Conservation (phyloP, 345 rosid genomes). For the Bretschneidera sinensis region DNA sequence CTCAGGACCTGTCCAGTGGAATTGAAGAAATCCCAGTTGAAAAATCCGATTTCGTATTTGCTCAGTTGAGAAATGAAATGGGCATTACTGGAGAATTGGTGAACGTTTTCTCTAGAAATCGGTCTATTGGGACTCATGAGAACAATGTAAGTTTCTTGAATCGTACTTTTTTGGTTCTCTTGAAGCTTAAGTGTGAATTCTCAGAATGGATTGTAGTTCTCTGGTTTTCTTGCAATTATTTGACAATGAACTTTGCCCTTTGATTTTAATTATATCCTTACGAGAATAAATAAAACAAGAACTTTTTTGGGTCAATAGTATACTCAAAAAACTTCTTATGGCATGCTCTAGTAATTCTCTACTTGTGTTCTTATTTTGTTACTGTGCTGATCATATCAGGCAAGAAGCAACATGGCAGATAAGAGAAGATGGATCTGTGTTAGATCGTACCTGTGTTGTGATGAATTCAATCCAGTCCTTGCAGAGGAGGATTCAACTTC, state of each 20-base stretch:
- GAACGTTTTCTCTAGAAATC: slow-evolving; percentile 61
- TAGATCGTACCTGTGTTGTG: slow-evolving; percentile 70
- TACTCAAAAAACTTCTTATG: no score
- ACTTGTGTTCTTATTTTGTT: background rate
- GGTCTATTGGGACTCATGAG: slow-evolving; percentile 37
- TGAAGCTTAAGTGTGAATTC: no score
- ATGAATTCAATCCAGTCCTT: slow-evolving; percentile 64
- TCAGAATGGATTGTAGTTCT: no score
- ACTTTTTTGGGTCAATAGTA: no score
- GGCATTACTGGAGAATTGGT: slow-evolving; percentile 73
- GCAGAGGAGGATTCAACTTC: slow-evolving; percentile 83
- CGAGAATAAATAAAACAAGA: no score
- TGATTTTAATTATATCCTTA: no score
- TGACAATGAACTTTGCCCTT: no score
- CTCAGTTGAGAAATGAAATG: no score
- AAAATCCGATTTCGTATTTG: slow-evolving; percentile 6
- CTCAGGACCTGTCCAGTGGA: slow-evolving; percentile 21
- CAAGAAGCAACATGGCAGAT: slow-evolving; percentile 38
- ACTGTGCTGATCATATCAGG: slow-evolving; percentile 33
- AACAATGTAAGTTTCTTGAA: slow-evolving; percentile 34
- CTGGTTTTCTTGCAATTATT: background rate
- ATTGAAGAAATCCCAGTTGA: slow-evolving; percentile 19
- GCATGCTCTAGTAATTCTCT: background rate
- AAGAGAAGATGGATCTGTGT: slow-evolving; percentile 66
- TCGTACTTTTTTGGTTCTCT: background rate